Percentiles rank a stretch among this genome's conserved stretches.
These are phyloP conservation scores for Paraphoma chrysanthemicola DNA, from an alignment of 2,329 filamentous ascomycete species.

Conservation along the genomic window DNA sequence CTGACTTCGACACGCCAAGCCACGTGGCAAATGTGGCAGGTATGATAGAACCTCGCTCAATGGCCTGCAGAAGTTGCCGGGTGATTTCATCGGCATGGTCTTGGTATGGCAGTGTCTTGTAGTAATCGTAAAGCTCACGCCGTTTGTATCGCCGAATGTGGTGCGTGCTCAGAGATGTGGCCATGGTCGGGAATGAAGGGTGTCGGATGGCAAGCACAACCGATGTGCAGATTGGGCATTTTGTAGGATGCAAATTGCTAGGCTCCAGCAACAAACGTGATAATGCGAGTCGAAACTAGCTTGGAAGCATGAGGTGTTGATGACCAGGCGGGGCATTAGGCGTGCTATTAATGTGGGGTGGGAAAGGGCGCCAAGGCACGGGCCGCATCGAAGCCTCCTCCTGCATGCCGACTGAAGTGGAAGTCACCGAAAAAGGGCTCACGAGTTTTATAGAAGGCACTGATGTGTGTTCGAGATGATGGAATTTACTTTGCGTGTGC, in stretches of 20 bases:
- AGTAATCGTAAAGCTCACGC: slow-evolving; percentile 14
- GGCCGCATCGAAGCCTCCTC: not conserved
- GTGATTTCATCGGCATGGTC: slow-evolving; percentile 7
- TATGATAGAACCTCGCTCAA: slow-evolving; percentile 23
- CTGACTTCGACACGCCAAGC: slow-evolving; percentile 31
- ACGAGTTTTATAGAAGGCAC: too few relatives aligned
- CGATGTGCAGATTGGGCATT: too few relatives aligned
- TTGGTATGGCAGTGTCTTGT: not conserved
- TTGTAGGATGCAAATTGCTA: too few relatives aligned
- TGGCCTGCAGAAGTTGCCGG: slow-evolving; percentile 11
- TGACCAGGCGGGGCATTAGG: not conserved
- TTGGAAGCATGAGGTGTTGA: not conserved
- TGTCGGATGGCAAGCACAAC: too few relatives aligned
- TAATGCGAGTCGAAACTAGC: too few relatives aligned
- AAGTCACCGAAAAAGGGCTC: too few relatives aligned
- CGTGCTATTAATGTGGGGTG: not conserved
- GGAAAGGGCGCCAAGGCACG: not conserved
- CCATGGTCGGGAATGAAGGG: not conserved
- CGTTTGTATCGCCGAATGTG: slow-evolving; percentile 9
- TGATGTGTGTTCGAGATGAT: too few relatives aligned
- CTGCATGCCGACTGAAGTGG: not conserved
- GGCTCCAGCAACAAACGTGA: too few relatives aligned
- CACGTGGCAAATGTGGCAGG: slow-evolving; percentile 29
- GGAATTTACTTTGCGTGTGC: too few relatives aligned
- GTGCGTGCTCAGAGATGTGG: slow-evolving; percentile 3